Conservation (phyloP, 371 early-diverging fungal genomes). For the Saksenaea oblongispora region DNA sequence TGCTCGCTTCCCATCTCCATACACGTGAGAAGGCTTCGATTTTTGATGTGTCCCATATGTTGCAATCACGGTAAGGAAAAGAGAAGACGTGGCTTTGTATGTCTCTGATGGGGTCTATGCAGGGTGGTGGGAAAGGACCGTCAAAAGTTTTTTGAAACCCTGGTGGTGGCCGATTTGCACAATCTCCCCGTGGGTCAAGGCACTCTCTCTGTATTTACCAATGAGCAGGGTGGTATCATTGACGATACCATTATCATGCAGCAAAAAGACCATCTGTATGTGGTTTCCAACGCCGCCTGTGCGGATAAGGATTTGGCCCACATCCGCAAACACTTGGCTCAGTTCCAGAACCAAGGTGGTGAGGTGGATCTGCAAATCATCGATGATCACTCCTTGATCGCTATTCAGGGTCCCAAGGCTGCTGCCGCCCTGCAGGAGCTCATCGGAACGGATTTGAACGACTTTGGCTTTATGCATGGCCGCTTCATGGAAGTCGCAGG, state of each 20-base stretch:
- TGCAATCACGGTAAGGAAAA: slow-evolving; percentile 81
- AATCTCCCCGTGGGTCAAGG: slow-evolving; percentile 79
- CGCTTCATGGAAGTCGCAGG: slow-evolving; percentile 74
- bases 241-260: slow-evolving; percentile 97
- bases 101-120: neutral
- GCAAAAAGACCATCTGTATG: slow-evolving; percentile 79
- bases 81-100: neutral
- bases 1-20: slow-evolving; percentile 87
- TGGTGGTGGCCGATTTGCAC: slow-evolving; percentile 88
- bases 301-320: slow-evolving; percentile 95
- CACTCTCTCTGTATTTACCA: slow-evolving; percentile 92
- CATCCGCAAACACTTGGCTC: slow-evolving; percentile 73
- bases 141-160: slow-evolving; percentile 83
- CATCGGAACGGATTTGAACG: slow-evolving; percentile 54
- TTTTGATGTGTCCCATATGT: slow-evolving; percentile 99
- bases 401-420: slow-evolving; percentile 89
- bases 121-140: slow-evolving; percentile 90
- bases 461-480: slow-evolving; percentile 91
- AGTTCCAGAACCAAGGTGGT: slow-evolving; percentile 84
- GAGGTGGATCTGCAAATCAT: slow-evolving; percentile 86
- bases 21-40: slow-evolving; percentile 91
- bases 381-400: slow-evolving; percentile 85
- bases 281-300: slow-evolving; percentile 98
- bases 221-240: slow-evolving; percentile 95
- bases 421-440: slow-evolving; percentile 61